Base-by-base conservation (phyloP, 129 eudicot genomes). In the Solidago caesia region DNA sequence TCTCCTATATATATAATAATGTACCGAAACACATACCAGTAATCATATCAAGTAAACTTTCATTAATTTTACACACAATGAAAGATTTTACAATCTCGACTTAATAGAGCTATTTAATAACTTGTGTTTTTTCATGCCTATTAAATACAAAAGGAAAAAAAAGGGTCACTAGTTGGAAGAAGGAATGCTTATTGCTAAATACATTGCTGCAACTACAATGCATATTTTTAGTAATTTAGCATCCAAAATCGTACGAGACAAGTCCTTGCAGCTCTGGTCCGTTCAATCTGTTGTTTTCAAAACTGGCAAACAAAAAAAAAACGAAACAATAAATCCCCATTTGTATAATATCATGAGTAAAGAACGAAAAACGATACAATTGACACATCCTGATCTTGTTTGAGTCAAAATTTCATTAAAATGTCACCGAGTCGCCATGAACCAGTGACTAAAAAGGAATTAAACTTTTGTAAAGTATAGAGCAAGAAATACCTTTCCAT, bases 221-320 rank as follows among this genome's bases (percentile, higher is more conserved):
- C 47, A 51, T 39, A 15, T n/a, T 51, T 57, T 33, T 14, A 3
- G 12, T 47, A 29, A 69, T 39, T 85, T 64, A 91, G 83, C 97
- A 91, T 75, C 95, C 97, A 9, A 91, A 91, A 79, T 91, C 95
- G n/a, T 91, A 91, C 1, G 97, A 74, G 44, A 86, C 97, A 47
- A 88, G 84, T 64, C 97, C 97, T 83, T 88, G 82, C 81, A 91
- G 84, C 88, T 91, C 97, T 3, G 97, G 97, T 67, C 97, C 97
- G 43, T 84, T 86, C 57, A 91, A 81, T 79, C 74, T 72, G 82
- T 86, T 88, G 88, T 91, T 81, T 73, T 71, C 77, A 27, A 77
- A 91, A 67, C 97, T 91, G 85, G 68, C 44, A 79, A 46, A 63
- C 26, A n/a, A 4, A 14, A 15, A 4, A 15, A 59, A 16, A 45